Conservation (phyloP, 805 yeast genomes). For the Candida argentea region DNA sequence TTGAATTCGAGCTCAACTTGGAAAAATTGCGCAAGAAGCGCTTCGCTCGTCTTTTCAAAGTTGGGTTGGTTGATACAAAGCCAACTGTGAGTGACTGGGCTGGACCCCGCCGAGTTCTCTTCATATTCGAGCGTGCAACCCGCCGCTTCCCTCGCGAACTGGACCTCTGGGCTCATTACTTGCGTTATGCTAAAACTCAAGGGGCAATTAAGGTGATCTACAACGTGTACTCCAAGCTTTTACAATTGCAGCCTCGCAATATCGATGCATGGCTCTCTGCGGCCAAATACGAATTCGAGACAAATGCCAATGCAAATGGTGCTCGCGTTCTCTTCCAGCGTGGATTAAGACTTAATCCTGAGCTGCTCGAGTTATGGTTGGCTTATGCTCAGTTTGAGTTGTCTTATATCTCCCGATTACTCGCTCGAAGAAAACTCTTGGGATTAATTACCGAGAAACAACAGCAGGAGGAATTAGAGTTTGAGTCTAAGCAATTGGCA, state of each 20-base stretch:
- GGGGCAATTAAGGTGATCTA: constrained; percentile 67
- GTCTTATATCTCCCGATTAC: constrained; percentile 70
- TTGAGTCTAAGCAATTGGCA: constrained; percentile 20
- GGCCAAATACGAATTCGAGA: constrained; percentile 87
- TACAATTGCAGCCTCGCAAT: constrained; percentile 86
- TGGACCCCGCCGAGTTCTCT: constrained; percentile 68
- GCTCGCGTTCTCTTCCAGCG: constrained; percentile 81
- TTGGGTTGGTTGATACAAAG: constrained; percentile 45
- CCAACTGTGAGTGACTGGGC: constrained; percentile 81
- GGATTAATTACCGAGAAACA: constrained; percentile 69
- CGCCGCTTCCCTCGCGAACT: constrained; percentile 70
- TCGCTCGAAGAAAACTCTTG: constrained; percentile 74
- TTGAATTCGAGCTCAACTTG: constrained; percentile 69
- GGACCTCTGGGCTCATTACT: constrained; percentile 67
- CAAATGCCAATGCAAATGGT: constrained; percentile 78
- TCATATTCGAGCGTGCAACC: constrained; percentile 76
- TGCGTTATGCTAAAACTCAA: constrained; percentile 54
- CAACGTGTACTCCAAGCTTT: constrained; percentile 63
- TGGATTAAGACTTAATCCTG: constrained; percentile 75
- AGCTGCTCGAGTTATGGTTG: constrained; percentile 63
- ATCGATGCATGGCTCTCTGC: constrained; percentile 90
- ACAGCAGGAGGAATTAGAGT: constrained; percentile 39
- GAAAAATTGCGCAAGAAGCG: constrained; percentile 73
- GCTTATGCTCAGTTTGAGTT: constrained; percentile 85
- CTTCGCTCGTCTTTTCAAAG: constrained; percentile 47